Evolutionary conservation across 305 asterid genomes (phyloP).

Genomic region (Solanum hybrid): DNA sequence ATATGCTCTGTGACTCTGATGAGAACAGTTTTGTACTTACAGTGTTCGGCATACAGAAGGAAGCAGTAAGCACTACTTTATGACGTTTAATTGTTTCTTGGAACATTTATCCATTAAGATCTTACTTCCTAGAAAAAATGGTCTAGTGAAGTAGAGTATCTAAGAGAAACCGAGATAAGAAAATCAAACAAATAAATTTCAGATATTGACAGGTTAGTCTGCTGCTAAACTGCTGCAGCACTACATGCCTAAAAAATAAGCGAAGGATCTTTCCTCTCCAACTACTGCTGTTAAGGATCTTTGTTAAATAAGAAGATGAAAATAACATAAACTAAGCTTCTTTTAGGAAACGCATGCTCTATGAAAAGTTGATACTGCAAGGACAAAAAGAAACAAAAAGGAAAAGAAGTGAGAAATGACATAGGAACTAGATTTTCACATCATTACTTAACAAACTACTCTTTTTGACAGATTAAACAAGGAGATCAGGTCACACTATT

Average conservation of each 20-base stretch:
- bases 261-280: neutral
- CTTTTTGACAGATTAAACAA: too few relatives aligned
- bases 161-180: too few relatives aligned
- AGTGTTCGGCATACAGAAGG: neutral
- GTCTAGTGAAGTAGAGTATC: neutral
- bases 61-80: conserved; percentile 43
- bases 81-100: neutral
- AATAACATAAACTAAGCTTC: too few relatives aligned
- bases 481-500: too few relatives aligned
- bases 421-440: neutral
- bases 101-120: neutral
- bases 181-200: too few relatives aligned
- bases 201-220: too few relatives aligned
- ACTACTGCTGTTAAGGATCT: too few relatives aligned
- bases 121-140: neutral
- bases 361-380: too few relatives aligned
- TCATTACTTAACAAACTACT: too few relatives aligned
- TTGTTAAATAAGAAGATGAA: too few relatives aligned
- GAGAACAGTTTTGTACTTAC: neutral
- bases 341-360: too few relatives aligned
- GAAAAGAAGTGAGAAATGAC: neutral
- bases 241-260: neutral
- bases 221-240: neutral
- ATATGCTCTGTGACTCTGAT: neutral
- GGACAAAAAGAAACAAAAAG: neutral